Base-by-base conservation (phyloP, 257 asterid species). In the Capsicum baccatum region DNA sequence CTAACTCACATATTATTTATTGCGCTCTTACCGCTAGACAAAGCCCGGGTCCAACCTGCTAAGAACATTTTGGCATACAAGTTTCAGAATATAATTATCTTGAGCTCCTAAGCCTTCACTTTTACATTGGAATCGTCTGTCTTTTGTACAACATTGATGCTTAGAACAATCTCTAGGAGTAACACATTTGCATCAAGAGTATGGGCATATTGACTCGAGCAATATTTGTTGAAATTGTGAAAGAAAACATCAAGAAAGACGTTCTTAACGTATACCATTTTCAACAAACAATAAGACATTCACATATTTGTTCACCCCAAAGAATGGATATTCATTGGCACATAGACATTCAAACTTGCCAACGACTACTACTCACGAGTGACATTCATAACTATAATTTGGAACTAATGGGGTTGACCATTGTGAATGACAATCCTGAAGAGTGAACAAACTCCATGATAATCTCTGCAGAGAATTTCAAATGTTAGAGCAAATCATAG, bases 391-490 rank as follows among this genome's bases (percentile, higher is more conserved):
- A 42, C 26, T 69, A 42, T 69, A 69, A 16, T 42, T 69, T 15
- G 54, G 14, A 68, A 39, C 26, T 68, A 37, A 70, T 42, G 35
- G 39, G 15, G 9, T 33, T 33, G 9, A 58, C 50, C 4, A 48
- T 8, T 52, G 81, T 55, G n/a, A 52, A 16, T 76, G 15, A 26
- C 50, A 52, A 76, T 78, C 82, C 14, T 54, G 64, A 78, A 33
- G 63, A 78, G 6, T 26, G 48, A 78, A 55, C 33, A 78, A 17
- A 35, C 82, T 78, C 82, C 66, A 12, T 64, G 8, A 3, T 54
- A 78, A 54, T 78, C 4, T 54, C 82, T 78, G 82, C 64, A 78
- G 3, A 14, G 26, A 52, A 54, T 14, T 78, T 78, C 50, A 54
- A 14, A 78, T 35, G 33, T 54, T 78, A 78, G 26, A 78, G 64